Base-by-base conservation (phyloP, 768 basidiomycete species). In the Peribolospora kevripleyi region DNA sequence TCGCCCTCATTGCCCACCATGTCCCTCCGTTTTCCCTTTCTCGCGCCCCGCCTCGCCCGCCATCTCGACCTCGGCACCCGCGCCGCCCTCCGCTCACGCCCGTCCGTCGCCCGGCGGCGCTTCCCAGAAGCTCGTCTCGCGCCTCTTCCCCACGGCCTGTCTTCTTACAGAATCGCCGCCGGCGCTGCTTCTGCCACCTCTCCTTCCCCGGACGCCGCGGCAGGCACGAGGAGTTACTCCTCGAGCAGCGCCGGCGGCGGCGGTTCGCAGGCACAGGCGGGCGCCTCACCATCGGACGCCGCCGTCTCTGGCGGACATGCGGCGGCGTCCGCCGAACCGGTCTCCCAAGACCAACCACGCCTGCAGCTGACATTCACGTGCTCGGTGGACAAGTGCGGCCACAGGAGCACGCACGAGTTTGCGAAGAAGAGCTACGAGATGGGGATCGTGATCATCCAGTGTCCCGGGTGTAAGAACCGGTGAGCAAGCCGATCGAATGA, bases 391-490 rank as follows among this genome's bases (percentile, higher is more conserved):
- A 63, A 59, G 37, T 95, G 90, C 61, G 73, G 73, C 7, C 74
- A 75, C 57, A 79, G 91, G 3, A 90, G 85, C 7, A 79, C 84
- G 5, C 90, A 95, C 62, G 75, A 82, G 58, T 95, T 97, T 66
- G 75, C 84, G 5, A 81, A 78, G 64, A 74, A 78, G 48, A 76
- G 84, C 14, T 98, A 98, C 67, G 75, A 82, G 65, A 75, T 73
- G 48, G 91, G 91, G 0, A 79, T 95, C 52, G 90, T 97, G 3
- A 71, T 98, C 38, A 76, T 93, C 1, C 76, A 88, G 65, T 98
- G 91, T 69, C 88, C 90, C 2, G 75, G 75, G 10, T 98, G 91
- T 66, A 78, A 82, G 62, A 85, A 83, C 62, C 71, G 90, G 83
- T 51, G 39, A n/a, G 11, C 43, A 50, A 39, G 6, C 11, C 39